Conservation (phyloP, 495 filamentous ascomycete genomes). For the Penicillium atrosanguineum region DNA sequence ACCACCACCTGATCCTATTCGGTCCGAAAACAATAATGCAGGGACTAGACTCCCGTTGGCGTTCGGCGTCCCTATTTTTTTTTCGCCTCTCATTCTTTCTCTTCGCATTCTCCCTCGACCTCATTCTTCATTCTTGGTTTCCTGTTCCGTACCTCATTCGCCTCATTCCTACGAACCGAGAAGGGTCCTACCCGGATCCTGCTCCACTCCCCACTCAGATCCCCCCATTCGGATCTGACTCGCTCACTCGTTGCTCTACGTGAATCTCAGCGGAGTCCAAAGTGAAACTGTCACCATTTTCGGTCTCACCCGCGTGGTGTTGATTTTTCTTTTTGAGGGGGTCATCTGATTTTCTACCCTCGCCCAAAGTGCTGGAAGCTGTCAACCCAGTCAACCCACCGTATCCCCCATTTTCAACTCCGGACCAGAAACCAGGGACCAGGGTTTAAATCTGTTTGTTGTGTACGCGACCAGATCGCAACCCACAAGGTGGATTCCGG, state of each 20-base stretch:
- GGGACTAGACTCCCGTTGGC: constrained; percentile 6
- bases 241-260: background rate
- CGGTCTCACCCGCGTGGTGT: constrained; percentile 7
- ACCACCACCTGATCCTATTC: background rate
- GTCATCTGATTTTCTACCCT: background rate
- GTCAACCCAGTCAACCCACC: background rate
- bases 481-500: constrained; percentile 28
- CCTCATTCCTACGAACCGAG: background rate
- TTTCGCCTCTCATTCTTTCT: background rate
- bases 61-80: background rate
- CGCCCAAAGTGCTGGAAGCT: background rate
- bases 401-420: background rate
- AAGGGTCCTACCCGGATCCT: background rate
- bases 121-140: background rate
- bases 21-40: constrained; percentile 3
- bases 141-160: constrained; percentile 3
- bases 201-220: constrained; percentile 8
- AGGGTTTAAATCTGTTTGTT: background rate
- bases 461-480: constrained; percentile 13
- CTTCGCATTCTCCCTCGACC: background rate
- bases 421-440: background rate
- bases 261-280: constrained; percentile 14
- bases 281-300: constrained; percentile 7
- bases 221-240: constrained; percentile 14
- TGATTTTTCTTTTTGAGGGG: background rate